phyloP scores from a whole-genome alignment of 2,329 filamentous ascomycete genomes.

The Trichophyton rubrum region DNA sequence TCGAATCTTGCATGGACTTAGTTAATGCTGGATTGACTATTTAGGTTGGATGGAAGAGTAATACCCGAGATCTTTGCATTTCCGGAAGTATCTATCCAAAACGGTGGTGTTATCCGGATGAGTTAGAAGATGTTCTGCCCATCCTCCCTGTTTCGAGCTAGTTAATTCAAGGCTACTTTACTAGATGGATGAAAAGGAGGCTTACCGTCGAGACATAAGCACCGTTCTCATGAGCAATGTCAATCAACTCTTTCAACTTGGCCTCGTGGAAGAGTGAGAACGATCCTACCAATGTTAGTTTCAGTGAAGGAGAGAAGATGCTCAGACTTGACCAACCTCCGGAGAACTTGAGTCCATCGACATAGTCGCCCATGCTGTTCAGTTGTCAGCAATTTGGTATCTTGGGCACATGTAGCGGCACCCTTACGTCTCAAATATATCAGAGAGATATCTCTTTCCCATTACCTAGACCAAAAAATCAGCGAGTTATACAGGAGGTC shows the following conservation, averaged over 20 bases:
- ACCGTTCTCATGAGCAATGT: constrained; percentile 38
- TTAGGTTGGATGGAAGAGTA: background rate
- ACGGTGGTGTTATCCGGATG: constrained; percentile 34
- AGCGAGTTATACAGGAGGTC: background rate
- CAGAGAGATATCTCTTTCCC: constrained; percentile 41
- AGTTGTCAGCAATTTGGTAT: background rate
- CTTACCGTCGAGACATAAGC: constrained; percentile 43
- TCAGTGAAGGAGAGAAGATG: background rate
- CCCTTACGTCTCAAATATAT: constrained; percentile 41
- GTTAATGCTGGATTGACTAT: background rate
- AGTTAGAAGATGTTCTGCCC: constrained; percentile 43
- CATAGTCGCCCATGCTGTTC: constrained; percentile 39
- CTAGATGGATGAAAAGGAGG: background rate
- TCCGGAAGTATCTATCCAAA: constrained; percentile 41
- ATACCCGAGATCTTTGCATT: constrained; percentile 41
- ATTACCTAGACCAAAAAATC: constrained; percentile 28
- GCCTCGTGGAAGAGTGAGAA: constrained; percentile 41
- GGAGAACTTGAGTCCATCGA: constrained; percentile 45
- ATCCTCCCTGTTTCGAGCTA: constrained; percentile 34
- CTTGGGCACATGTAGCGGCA: background rate
- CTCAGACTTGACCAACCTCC: constrained; percentile 25
- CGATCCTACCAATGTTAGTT: constrained; percentile 23
- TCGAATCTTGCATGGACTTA: constrained; percentile 34
- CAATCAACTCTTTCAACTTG: constrained; percentile 35
- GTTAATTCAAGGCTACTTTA: background rate